A percentile compares a stretch with the other conserved stretches of the same genome.
Evolutionary conservation across 2,329 filamentous ascomycete genomes (phyloP).

Genomic region (Claviceps sp.): DNA sequence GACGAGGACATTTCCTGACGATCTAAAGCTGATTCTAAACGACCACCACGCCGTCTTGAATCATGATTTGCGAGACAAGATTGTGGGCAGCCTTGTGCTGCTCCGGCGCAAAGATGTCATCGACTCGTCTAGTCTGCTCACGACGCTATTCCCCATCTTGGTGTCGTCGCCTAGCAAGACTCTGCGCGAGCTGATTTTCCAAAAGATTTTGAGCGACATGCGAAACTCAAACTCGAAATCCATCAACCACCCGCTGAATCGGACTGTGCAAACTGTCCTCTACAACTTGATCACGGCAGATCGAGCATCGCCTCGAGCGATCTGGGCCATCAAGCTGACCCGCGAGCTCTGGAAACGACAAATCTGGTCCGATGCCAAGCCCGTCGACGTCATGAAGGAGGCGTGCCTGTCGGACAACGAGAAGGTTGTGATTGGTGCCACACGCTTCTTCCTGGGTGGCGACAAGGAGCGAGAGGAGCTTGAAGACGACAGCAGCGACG

Average conservation of each 20-base stretch:
- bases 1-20: slow-evolving; percentile 61
- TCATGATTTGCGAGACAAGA: slow-evolving; percentile 79
- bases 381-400: slow-evolving; percentile 97
- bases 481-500: slow-evolving; percentile 78
- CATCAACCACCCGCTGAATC: slow-evolving; percentile 85
- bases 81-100: slow-evolving; percentile 79
- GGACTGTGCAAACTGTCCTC: slow-evolving; percentile 82
- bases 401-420: slow-evolving; percentile 79
- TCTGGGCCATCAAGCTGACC: slow-evolving; percentile 94
- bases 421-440: slow-evolving; percentile 78
- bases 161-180: slow-evolving; percentile 87
- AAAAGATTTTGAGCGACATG: slow-evolving; percentile 82
- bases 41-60: slow-evolving; percentile 75
- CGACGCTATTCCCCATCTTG: slow-evolving; percentile 87
- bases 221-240: slow-evolving; percentile 75
- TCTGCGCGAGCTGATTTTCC: slow-evolving; percentile 68
- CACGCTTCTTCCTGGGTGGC: slow-evolving; percentile 88
- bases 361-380: slow-evolving; percentile 86
- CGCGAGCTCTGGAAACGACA: slow-evolving; percentile 93
- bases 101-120: slow-evolving; percentile 85
- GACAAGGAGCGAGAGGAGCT: slow-evolving; percentile 92
- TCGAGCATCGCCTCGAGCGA: slow-evolving; percentile 66
- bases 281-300: slow-evolving; percentile 86
- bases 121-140: slow-evolving; percentile 69
- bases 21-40: slow-evolving; percentile 68